These are phyloP conservation scores for Exserohilum turcica DNA, from an alignment of 2,329 filamentous ascomycete genomes.

Conservation along the genomic window DNA sequence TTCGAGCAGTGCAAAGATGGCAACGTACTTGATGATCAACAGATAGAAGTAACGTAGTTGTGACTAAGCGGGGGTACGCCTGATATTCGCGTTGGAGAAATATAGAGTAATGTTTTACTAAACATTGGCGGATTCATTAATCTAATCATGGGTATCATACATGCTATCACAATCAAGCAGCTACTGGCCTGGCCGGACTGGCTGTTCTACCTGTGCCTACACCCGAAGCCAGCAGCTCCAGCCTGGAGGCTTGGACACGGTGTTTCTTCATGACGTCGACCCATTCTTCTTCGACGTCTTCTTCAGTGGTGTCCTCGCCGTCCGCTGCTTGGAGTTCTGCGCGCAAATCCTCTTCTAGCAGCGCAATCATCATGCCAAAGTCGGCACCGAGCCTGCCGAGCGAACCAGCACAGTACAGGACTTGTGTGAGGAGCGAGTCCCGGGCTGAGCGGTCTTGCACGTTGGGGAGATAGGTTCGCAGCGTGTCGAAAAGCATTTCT, in stretches of 20 bases:
- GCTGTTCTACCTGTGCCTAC: conserved; percentile 44
- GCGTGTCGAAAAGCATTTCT: conserved; percentile 76
- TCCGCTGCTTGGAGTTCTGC: conserved; percentile 46
- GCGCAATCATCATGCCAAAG: conserved; percentile 84
- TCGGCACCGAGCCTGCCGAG: conserved; percentile 88
- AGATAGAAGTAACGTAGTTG: too few relatives aligned
- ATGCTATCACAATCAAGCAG: not conserved
- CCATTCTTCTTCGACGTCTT: conserved; percentile 68
- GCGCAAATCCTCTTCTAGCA: conserved; percentile 55
- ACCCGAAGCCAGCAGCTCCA: conserved; percentile 62
- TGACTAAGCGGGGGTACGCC: too few relatives aligned
- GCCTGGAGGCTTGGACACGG: conserved; percentile 77
- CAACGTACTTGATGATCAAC: too few relatives aligned
- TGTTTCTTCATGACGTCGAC: conserved; percentile 88
- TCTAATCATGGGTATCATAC: not conserved
- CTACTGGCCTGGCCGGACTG: conserved; percentile 17
- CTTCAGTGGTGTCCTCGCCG: conserved; percentile 46
- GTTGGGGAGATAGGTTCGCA: conserved; percentile 77
- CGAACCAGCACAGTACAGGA: conserved; percentile 90
- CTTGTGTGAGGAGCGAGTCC: conserved; percentile 89
- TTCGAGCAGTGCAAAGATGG: too few relatives aligned
- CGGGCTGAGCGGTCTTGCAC: conserved; percentile 78
- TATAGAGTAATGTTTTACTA: too few relatives aligned
- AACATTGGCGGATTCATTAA: too few relatives aligned
- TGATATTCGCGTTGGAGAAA: too few relatives aligned